Conservation (phyloP, 257 asterid species). For the Rauvolfia tetraphylla region DNA sequence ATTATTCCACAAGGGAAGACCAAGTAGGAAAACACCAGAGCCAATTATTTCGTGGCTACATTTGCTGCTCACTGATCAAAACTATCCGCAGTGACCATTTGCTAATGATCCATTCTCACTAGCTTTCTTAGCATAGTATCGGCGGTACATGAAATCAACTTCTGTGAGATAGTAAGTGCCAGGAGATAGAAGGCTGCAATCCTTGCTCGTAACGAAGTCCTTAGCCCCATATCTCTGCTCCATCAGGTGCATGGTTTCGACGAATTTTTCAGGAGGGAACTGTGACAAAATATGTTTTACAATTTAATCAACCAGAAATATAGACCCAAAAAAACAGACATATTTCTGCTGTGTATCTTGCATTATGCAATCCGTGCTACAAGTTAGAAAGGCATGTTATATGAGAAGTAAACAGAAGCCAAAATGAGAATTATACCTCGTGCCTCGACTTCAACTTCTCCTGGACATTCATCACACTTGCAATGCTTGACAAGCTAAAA, state of each 20-base stretch:
- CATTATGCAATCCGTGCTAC: neutral
- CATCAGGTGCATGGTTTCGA: constrained; percentile 80
- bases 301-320: neutral
- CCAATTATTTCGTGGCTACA: constrained; percentile 18
- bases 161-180: constrained; percentile 90
- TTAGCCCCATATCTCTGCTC: constrained; percentile 95
- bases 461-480: constrained; percentile 61
- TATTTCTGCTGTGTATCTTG: neutral
- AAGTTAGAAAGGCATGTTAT: neutral
- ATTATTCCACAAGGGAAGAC: constrained; percentile 32
- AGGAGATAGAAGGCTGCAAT: constrained; percentile 72
- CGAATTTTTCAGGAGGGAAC: constrained; percentile 82
- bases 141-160: constrained; percentile 85
- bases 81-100: constrained; percentile 65
- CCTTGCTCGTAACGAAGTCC: constrained; percentile 75
- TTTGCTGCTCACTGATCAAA: constrained; percentile 5
- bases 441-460: constrained; percentile 80
- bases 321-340: neutral
- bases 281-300: constrained; percentile 28
- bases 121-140: constrained; percentile 77
- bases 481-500: constrained; percentile 80
- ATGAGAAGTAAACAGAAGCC: neutral
- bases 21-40: constrained; percentile 20
- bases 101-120: constrained; percentile 46
- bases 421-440: constrained; percentile 48